phyloP scores from a whole-genome alignment of 495 filamentous ascomycete genomes.

The Xylaria bambusicola region DNA sequence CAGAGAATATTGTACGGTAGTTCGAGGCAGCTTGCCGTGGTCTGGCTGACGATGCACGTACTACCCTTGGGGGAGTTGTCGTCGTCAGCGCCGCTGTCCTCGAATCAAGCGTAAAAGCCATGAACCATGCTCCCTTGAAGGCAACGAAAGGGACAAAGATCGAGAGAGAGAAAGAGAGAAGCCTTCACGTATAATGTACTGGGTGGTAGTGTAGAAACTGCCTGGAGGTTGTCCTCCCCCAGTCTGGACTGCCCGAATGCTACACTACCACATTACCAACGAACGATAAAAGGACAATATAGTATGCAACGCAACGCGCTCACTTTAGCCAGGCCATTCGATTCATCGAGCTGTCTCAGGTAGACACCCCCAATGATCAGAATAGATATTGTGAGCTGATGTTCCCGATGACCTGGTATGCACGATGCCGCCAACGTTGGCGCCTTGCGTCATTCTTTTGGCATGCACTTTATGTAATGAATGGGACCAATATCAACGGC shows the following conservation, averaged over 20 bases:
- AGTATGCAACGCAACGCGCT: conserved; percentile 5
- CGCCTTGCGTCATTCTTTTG: conserved; percentile 10
- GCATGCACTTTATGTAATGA: no score
- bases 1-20: background rate
- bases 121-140: background rate
- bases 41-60: no score
- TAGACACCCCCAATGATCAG: background rate
- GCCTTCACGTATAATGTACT: background rate
- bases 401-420: conserved; percentile 18
- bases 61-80: background rate
- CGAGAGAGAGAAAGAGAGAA: background rate
- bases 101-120: background rate
- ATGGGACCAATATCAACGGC: background rate
- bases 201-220: no score
- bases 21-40: conserved; percentile 8
- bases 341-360: conserved; percentile 14
- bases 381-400: background rate
- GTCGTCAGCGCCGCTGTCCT: background rate
- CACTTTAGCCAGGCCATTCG: conserved; percentile 2
- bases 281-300: conserved; percentile 1
- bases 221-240: background rate
- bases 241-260: conserved; percentile 11
- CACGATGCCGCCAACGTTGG: conserved; percentile 1
- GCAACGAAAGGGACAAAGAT: no score
- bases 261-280: conserved; percentile 10